phyloP scores from a whole-genome alignment of 2,329 filamentous ascomycete species.

The Fusarium buharicum region DNA sequence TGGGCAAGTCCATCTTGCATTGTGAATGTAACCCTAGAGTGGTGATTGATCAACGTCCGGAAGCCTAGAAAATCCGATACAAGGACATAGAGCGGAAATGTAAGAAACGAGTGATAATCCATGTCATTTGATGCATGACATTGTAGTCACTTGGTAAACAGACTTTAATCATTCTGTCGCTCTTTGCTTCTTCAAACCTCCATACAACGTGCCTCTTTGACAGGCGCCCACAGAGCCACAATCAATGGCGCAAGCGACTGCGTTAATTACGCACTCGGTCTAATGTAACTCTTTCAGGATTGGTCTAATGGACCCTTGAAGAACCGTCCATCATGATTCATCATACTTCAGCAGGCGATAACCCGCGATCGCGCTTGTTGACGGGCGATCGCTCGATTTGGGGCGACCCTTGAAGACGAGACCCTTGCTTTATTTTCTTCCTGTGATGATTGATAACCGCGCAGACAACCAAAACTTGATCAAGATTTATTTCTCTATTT shows the following conservation, averaged over 20 bases:
- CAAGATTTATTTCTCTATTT: neutral
- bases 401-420: slow-evolving; percentile 12
- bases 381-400: slow-evolving; percentile 34
- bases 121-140: slow-evolving; percentile 7
- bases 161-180: neutral
- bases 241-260: slow-evolving; percentile 36
- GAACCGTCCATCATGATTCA: slow-evolving; percentile 35
- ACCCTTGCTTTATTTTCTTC: slow-evolving; percentile 5
- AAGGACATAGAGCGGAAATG: slow-evolving; percentile 19
- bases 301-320: slow-evolving; percentile 15
- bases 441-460: neutral
- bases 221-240: neutral
- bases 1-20: neutral
- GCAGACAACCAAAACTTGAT: neutral
- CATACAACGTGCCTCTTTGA: neutral
- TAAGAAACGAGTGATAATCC: slow-evolving; percentile 19
- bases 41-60: slow-evolving; percentile 13
- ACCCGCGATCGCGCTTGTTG: slow-evolving; percentile 22
- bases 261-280: slow-evolving; percentile 31
- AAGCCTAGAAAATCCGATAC: slow-evolving; percentile 22
- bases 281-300: slow-evolving; percentile 12
- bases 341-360: slow-evolving; percentile 19
- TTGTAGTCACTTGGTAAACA: neutral
- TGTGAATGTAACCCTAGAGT: slow-evolving; percentile 7
- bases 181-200: neutral